Evolutionary conservation across 352 stramenopile species (phyloP), one percentile per base, ranked within the genome.

Genomic region (Sclerospora graminicola): DNA sequence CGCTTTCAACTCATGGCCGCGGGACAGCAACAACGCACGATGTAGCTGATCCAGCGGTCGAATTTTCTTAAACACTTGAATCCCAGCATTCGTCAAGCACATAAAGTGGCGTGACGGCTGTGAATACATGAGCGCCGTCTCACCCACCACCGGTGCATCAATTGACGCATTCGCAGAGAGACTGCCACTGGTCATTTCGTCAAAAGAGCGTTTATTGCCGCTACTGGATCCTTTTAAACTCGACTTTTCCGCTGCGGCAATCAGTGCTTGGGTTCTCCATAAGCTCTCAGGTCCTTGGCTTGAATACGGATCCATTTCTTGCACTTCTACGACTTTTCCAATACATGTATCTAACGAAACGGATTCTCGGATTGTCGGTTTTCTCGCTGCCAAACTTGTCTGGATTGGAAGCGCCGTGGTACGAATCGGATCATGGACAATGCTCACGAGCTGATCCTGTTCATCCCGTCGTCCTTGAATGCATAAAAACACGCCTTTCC

Each of bases 41-140:
- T 90, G 81, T 21, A 96, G 57, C 35, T 94, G 70, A 45, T 96
- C 86, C 15, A 94, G 68, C 7, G 86, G 86, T 3, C 86, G 75
- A 28, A 95, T 78, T 56, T 95, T 95, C 54, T 88, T 84, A 48
- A 94, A 89, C 13, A 92, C 68, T 54, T 95, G 84, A 55, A 95
- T 84, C 14, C 83, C 83, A 0, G 71, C 54, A 37, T 81, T 89
- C 8, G 82, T 94, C 19, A 95, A 51, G 27, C 82, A 90, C 18
- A 95, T 41, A 46, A 95, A 87, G 44, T 90, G 80, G 16, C 84
- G 72, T 28, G 78, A 76, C 20, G 79, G 74, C 21, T 85, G 62
- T 7, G 72, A 89, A 39, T 84, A 87, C 69, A 94, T 85, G 1
- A 79, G 60, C n/a, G 82, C 76, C 60, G 94, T 84, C 40, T 95